These are phyloP conservation scores for Yamadazyma atlantica DNA, from an alignment of 1,139 yeast genomes.

Conservation along the genomic window DNA sequence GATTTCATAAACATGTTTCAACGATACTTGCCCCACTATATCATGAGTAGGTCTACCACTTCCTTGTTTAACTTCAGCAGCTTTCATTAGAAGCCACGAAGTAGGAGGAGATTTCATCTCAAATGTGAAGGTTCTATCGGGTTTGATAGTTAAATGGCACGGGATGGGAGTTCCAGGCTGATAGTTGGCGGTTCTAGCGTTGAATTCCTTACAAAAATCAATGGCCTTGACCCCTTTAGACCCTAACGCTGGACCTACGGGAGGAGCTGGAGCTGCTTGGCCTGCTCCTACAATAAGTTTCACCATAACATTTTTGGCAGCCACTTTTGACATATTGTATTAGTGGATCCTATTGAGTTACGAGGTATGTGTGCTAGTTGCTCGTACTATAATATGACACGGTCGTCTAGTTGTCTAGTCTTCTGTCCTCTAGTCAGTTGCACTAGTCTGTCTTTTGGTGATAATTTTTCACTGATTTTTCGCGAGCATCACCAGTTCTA, in stretches of 20 bases:
- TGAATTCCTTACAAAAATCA: conserved; percentile 97
- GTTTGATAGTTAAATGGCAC: conserved; percentile 76
- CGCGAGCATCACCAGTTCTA: too few relatives aligned
- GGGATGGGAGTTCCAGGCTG: conserved; percentile 90
- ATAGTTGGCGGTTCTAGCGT: conserved; percentile 89
- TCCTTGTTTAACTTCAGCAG: conserved; percentile 83
- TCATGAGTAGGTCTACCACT: conserved; percentile 54
- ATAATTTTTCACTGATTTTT: conserved; percentile 12
- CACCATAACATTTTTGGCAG: conserved; percentile 56
- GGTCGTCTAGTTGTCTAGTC: too few relatives aligned
- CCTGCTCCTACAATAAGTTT: conserved; percentile 98
- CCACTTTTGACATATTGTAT: conserved; percentile 22
- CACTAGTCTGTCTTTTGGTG: background rate
- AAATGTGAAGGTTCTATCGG: conserved; percentile 88
- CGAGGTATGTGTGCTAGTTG: too few relatives aligned
- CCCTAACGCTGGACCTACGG: conserved; percentile 98
- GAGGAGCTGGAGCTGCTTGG: conserved; percentile 98
- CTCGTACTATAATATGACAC: too few relatives aligned
- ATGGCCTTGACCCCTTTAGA: conserved; percentile 98
- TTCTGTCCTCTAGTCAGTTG: too few relatives aligned
- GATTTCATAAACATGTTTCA: conserved; percentile 91
- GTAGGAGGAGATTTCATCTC: conserved; percentile 93
- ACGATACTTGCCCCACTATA: conserved; percentile 68
- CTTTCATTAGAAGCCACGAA: conserved; percentile 78
- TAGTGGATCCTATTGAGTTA: too few relatives aligned